Evolutionary conservation across 441 rosid species (phyloP).

Genomic region (Adansonia rubrostipa): DNA sequence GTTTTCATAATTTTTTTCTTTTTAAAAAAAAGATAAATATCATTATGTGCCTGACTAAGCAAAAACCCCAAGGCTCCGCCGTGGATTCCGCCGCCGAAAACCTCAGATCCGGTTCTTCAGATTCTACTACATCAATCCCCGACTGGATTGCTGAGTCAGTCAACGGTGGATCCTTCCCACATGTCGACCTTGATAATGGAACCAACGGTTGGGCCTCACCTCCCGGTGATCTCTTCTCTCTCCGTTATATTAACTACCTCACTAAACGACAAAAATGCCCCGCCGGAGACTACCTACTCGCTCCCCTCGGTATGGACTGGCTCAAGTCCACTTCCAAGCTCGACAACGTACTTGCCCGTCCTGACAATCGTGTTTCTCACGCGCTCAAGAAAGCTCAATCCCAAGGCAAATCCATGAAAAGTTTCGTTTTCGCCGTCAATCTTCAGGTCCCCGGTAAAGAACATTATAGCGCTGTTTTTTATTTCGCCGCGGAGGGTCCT

Average conservation of each 20-base stretch:
- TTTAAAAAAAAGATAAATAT: neutral
- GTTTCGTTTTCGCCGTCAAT: constrained; percentile 74
- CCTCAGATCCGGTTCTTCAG: constrained; percentile 35
- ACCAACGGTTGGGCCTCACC: constrained; percentile 87
- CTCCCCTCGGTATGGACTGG: constrained; percentile 94
- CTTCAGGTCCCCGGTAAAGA: constrained; percentile 77
- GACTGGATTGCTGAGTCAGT: constrained; percentile 68
- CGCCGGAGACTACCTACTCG: constrained; percentile 71
- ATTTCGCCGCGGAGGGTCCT: constrained; percentile 66
- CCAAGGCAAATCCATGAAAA: constrained; percentile 55
- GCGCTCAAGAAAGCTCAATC: constrained; percentile 61
- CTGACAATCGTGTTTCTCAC: constrained; percentile 75
- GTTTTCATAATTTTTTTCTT: neutral
- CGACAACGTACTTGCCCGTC: constrained; percentile 69
- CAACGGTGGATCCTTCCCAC: constrained; percentile 65
- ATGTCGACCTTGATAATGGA: constrained; percentile 68
- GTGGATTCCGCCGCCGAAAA: constrained; percentile 28
- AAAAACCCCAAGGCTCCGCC: constrained; percentile 43
- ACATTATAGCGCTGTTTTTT: constrained; percentile 59
- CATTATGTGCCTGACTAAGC: constrained; percentile 53
- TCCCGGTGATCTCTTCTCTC: constrained; percentile 72
- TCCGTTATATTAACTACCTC: constrained; percentile 65
- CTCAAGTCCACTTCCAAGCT: constrained; percentile 61
- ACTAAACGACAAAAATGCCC: constrained; percentile 64
- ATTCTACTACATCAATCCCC: constrained; percentile 24